Base-by-base conservation (phyloP, 192 early-diverging fungal species). In the Coemansia sp. region DNA sequence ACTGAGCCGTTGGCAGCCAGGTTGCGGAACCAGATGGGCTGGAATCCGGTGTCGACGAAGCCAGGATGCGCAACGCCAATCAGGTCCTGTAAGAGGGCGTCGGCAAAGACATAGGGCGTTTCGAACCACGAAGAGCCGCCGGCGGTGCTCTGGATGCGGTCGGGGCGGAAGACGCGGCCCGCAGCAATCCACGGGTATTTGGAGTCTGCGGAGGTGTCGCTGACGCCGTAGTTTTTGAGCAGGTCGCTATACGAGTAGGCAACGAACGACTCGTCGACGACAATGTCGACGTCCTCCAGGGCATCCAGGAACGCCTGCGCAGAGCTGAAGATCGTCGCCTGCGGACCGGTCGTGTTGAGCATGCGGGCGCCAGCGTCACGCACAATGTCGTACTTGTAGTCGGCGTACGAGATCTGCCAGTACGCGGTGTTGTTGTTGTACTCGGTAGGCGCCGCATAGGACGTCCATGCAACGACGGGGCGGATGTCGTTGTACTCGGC, bases 61-160 rank as follows among this genome's bases (percentile, higher is more conserved):
- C 72, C 69, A 23, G 89, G 87, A 62, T 91, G 87, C 16, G 85
- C 73, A 2, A 86, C 88, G 52, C 87, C 85, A 58, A 92, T 82
- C 6, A 93, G 60, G 67, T 93, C 92, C 67, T 90, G 87, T 44
- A 93, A 83, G 21, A 89, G 73, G 21, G 88, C 87, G 71, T 93
- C 89, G 16, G 84, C 80, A 84, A 89, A 89, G 18, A 63, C 85
- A 34, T 91, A 73, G 6, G 89, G 89, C 9, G 84, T 64, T 56
- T 89, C 88, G 69, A 91, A 91, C 90, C 90, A 93, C 61, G 88
- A 90, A 49, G 77, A 75, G 30, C 90, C 90, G 62, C 87, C 87
- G 46, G 81, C 78, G 2, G 71, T 74, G 75, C 83, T 92, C 52
- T 86, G 76, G 10, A 88, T 30, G 63, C 89, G 87, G 70, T 93